Evolutionary conservation across 352 stramenopile species (phyloP).

Genomic region (Globisporangium viniferum): DNA sequence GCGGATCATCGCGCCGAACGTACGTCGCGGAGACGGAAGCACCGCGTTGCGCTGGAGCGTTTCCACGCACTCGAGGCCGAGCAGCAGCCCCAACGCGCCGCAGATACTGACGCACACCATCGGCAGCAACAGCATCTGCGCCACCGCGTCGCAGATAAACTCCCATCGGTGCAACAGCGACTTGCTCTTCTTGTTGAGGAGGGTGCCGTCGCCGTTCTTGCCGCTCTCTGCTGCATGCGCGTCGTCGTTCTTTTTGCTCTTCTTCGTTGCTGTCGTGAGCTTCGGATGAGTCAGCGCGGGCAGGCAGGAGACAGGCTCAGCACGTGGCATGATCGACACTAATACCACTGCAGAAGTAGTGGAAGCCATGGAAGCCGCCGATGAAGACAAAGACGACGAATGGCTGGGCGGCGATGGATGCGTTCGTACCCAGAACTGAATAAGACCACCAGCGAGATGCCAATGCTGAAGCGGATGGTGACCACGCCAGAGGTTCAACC

Average conservation of each 20-base stretch:
- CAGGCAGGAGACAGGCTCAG: not conserved
- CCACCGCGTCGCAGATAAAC: conserved; percentile 32
- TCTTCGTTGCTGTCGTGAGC: not conserved
- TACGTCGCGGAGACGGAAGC: not conserved
- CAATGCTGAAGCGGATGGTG: not conserved
- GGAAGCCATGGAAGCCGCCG: not conserved
- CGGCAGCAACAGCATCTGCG: conserved; percentile 57
- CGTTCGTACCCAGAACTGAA: not conserved
- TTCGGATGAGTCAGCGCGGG: not conserved
- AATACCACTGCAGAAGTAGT: conserved; percentile 1
- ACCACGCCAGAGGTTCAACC: not conserved
- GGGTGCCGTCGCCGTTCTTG: not conserved
- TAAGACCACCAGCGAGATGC: not conserved
- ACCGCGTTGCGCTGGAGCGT: conserved; percentile 29
- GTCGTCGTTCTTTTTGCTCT: not conserved
- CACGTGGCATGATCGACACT: conserved; percentile 11
- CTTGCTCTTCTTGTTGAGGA: not conserved
- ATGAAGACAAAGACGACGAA: not conserved
- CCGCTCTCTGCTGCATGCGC: not conserved
- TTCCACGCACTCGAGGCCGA: conserved; percentile 64
- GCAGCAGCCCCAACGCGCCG: conserved; percentile 43
- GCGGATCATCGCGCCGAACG: not conserved
- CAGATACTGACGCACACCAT: conserved; percentile 65
- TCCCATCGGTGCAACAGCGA: conserved; percentile 9
- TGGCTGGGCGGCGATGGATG: not conserved